Percentiles rank a stretch among this genome's conserved stretches.
phyloP scores from a whole-genome alignment of 108 stramenopile species.

The Conticribra guillardii region DNA sequence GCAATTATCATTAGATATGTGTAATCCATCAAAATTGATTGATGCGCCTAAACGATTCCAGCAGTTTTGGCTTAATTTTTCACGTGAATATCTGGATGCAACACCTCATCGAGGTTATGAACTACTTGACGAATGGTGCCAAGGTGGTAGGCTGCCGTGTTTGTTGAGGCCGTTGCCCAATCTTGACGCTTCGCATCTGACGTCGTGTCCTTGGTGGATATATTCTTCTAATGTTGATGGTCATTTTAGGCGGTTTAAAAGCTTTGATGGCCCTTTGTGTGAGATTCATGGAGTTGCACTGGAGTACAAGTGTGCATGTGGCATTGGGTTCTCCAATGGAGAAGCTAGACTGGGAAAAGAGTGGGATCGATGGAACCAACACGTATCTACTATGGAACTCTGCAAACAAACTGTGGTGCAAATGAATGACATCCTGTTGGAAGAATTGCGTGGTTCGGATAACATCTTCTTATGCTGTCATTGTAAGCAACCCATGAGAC shows the following conservation, averaged over 20 bases:
- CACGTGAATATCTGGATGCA: conserved; percentile 42
- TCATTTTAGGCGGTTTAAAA: conserved; percentile 46
- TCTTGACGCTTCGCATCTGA: not conserved
- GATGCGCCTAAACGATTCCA: conserved; percentile 40
- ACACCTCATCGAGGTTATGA: conserved; percentile 61
- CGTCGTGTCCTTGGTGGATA: conserved; percentile 45
- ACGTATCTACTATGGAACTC: not conserved
- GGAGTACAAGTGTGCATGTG: conserved; percentile 39
- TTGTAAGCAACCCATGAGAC: conserved; percentile 36
- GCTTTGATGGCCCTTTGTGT: conserved; percentile 31
- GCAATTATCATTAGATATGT: conserved; percentile 34
- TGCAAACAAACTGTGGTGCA: conserved; percentile 16
- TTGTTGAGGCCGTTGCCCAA: conserved; percentile 1
- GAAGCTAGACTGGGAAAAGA: conserved; percentile 25
- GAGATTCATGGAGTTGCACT: conserved; percentile 56
- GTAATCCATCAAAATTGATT: conserved; percentile 40
- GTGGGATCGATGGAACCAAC: conserved; percentile 50
- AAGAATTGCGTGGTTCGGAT: not conserved
- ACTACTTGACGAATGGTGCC: conserved; percentile 57
- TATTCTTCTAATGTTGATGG: conserved; percentile 69
- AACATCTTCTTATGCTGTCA: conserved; percentile 19
- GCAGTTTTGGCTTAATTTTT: conserved; percentile 53
- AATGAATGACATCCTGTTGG: not conserved
- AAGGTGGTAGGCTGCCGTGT: conserved; percentile 24
- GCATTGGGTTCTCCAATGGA: conserved; percentile 39